Conservation (phyloP, 2,329 filamentous ascomycete genomes). For the Aspergillus persii region DNA sequence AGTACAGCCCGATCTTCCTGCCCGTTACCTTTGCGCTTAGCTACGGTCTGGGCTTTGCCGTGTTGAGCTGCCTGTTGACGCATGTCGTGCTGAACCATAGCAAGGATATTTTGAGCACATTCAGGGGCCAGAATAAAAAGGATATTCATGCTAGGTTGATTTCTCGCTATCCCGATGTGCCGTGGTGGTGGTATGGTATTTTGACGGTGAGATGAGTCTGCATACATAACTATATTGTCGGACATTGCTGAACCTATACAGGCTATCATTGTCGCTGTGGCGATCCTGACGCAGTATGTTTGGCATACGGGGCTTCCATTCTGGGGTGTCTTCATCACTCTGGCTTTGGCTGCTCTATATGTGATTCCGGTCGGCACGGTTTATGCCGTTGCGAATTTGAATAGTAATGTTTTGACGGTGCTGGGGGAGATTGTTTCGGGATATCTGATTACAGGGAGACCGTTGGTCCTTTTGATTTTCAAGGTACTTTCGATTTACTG, state of each 20-base stretch:
- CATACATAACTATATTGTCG: too few species aligned
- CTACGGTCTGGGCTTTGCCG: slow-evolving; percentile 63
- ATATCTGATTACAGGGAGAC: slow-evolving; percentile 45
- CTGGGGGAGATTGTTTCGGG: slow-evolving; percentile 47
- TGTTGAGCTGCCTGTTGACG: slow-evolving; percentile 52
- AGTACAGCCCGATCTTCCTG: slow-evolving; percentile 64
- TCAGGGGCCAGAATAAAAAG: slow-evolving; percentile 36
- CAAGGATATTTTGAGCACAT: slow-evolving; percentile 27
- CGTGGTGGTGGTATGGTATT: slow-evolving; percentile 44
- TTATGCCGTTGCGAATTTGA: slow-evolving; percentile 45
- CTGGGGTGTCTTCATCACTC: slow-evolving; percentile 43
- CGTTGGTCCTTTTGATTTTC: slow-evolving; percentile 48
- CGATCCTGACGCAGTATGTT: slow-evolving; percentile 38
- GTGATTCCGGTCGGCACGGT: slow-evolving; percentile 48
- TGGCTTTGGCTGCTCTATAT: slow-evolving; percentile 43
- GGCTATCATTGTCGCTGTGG: slow-evolving; percentile 26
- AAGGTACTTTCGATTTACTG: slow-evolving; percentile 58
- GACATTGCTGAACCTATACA: neutral
- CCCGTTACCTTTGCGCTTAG: slow-evolving; percentile 54
- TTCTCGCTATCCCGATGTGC: slow-evolving; percentile 37
- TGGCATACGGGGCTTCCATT: slow-evolving; percentile 45
- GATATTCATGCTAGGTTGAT: slow-evolving; percentile 45
- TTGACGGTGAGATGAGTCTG: slow-evolving; percentile 24
- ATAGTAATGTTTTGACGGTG: slow-evolving; percentile 46
- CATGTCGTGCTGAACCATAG: slow-evolving; percentile 31